Conservation (phyloP, 2,329 filamentous ascomycete species). For the Diaporthe velutina region DNA sequence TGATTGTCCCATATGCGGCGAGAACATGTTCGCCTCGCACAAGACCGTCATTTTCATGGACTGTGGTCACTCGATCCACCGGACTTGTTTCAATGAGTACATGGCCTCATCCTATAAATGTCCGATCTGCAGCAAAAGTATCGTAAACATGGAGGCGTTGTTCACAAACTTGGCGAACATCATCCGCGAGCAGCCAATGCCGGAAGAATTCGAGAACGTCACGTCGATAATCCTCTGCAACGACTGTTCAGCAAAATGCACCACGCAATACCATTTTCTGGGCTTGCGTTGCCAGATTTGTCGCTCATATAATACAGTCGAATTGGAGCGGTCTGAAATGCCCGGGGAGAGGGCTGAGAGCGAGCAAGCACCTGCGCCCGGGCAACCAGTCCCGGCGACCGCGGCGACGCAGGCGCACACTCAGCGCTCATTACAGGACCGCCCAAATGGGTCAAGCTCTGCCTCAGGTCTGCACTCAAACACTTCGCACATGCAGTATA, state of each 20-base stretch:
- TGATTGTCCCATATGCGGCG: conserved; percentile 95
- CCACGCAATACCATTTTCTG: conserved; percentile 93
- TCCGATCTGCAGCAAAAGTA: conserved; percentile 94
- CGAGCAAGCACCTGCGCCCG: not conserved
- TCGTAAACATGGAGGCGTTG: conserved; percentile 97
- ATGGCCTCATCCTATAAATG: conserved; percentile 95
- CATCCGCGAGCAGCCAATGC: conserved; percentile 93
- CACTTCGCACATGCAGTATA: not conserved
- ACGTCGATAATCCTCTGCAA: conserved; percentile 91
- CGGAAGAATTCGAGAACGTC: conserved; percentile 82
- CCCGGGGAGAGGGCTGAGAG: conserved; percentile 8
- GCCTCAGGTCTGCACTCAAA: not conserved
- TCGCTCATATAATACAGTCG: conserved; percentile 77
- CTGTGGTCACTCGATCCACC: conserved; percentile 91
- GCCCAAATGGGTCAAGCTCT: not conserved
- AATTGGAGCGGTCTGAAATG: conserved; percentile 54
- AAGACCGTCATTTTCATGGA: conserved; percentile 44
- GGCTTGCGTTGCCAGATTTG: conserved; percentile 88
- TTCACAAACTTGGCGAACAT: conserved; percentile 92
- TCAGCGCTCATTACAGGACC: not conserved
- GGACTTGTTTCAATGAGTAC: conserved; percentile 87
- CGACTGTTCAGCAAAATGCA: conserved; percentile 90
- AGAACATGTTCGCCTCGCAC: conserved; percentile 66
- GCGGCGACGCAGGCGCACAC: not conserved
- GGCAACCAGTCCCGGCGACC: not conserved